A percentile compares a stretch with the other conserved stretches of the same genome.
These are phyloP conservation scores for Yamadazyma phyllophila DNA, from an alignment of 805 yeast genomes.

Conservation along the genomic window DNA sequence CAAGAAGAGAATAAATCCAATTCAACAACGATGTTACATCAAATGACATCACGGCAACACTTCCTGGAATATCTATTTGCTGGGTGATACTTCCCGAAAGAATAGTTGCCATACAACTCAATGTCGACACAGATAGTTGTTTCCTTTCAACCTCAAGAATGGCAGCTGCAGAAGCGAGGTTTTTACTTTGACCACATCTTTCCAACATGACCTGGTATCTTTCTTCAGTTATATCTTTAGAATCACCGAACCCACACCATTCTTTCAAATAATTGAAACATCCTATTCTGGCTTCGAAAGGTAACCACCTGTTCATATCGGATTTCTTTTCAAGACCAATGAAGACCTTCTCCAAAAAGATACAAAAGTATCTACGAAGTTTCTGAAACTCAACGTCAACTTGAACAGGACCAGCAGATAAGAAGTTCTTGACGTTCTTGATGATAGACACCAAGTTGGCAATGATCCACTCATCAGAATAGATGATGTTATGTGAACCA, in stretches of 20 bases:
- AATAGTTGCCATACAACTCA: conserved; percentile 81
- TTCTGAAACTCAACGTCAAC: conserved; percentile 68
- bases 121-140: conserved; percentile 64
- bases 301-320: conserved; percentile 56
- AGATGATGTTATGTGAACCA: conserved; percentile 44
- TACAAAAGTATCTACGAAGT: conserved; percentile 79
- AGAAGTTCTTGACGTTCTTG: conserved; percentile 58
- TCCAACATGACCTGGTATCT: conserved; percentile 60
- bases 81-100: conserved; percentile 71
- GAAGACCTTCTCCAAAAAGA: conserved; percentile 73
- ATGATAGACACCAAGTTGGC: conserved; percentile 60
- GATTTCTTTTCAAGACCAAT: conserved; percentile 46
- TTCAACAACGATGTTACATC: conserved; percentile 64
- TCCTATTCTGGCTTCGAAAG: conserved; percentile 80
- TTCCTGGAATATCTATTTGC: conserved; percentile 44
- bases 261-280: conserved; percentile 81
- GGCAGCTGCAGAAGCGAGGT: conserved; percentile 56
- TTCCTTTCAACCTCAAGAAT: conserved; percentile 78
- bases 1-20: conserved; percentile 79
- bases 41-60: conserved; percentile 58
- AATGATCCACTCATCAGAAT: conserved; percentile 67
- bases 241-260: conserved; percentile 92
- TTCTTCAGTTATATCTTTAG: conserved; percentile 56
- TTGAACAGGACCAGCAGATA: conserved; percentile 59
- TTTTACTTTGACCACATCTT: conserved; percentile 37